These are phyloP conservation scores for Colletotrichum tropicicola DNA, from an alignment of 2,329 filamentous ascomycete genomes.

Conservation along the genomic window DNA sequence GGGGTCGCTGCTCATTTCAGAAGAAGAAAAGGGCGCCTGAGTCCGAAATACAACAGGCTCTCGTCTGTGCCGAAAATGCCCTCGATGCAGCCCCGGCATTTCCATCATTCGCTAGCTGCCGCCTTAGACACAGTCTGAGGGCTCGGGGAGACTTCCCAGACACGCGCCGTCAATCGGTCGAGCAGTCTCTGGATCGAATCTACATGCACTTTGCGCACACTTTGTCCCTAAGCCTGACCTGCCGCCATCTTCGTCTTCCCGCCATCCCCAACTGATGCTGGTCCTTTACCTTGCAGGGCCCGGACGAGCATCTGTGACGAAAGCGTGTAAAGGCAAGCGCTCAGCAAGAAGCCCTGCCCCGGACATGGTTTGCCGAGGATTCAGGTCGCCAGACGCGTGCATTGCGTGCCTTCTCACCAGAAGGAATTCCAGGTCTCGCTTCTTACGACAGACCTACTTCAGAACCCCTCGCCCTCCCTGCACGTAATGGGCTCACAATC, in stretches of 20 bases:
- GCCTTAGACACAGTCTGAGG: slow-evolving; percentile 12
- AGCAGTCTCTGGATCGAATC: background rate
- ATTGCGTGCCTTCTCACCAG: no score
- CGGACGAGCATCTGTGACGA: background rate
- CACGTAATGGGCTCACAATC: background rate
- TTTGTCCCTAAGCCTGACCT: background rate
- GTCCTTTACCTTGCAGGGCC: background rate
- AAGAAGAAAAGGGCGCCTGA: no score
- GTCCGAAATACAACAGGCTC: background rate
- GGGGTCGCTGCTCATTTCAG: no score
- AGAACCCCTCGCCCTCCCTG: background rate
- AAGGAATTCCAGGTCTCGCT: no score
- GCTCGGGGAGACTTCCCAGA: background rate
- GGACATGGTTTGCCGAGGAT: background rate
- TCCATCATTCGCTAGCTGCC: slow-evolving; percentile 24
- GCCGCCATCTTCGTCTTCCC: background rate
- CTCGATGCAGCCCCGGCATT: slow-evolving; percentile 2
- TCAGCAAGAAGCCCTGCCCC: background rate
- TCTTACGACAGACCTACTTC: background rate
- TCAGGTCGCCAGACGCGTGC: background rate
- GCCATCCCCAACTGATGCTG: background rate
- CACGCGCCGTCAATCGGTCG: background rate
- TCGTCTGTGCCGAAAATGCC: slow-evolving; percentile 12
- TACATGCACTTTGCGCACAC: no score
- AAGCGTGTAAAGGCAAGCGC: background rate